phyloP scores from a whole-genome alignment of 2,329 filamentous ascomycete species.

The Fusarium sp. region DNA sequence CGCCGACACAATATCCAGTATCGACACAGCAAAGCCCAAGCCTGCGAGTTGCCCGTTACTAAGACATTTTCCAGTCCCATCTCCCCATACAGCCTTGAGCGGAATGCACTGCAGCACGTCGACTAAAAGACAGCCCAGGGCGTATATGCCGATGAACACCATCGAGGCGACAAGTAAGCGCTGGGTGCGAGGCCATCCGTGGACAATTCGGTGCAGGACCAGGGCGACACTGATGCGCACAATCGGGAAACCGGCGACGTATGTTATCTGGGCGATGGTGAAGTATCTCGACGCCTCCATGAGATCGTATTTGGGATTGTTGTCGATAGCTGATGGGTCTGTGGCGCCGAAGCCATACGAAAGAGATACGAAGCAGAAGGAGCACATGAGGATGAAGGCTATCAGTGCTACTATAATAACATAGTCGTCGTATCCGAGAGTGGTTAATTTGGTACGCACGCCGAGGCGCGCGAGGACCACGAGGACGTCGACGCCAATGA shows the following conservation, averaged over 20 bases:
- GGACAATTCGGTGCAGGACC: conserved; percentile 8
- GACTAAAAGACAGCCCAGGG: conserved; percentile 1
- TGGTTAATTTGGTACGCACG: conserved; percentile 15
- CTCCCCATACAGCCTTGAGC: conserved; percentile 9
- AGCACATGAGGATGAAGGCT: conserved; percentile 3
- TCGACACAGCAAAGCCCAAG: conserved; percentile 2
- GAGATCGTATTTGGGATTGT: background rate
- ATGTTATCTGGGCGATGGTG: conserved; percentile 9
- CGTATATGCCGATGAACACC: conserved; percentile 3
- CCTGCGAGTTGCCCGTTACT: background rate
- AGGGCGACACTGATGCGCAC: conserved; percentile 6
- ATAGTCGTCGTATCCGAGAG: conserved; percentile 15
- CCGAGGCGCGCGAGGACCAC: conserved; percentile 17
- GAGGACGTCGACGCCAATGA: conserved; percentile 15
- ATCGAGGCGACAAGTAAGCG: background rate
- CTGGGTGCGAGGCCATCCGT: conserved; percentile 13
- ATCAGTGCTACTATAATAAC: conserved; percentile 4
- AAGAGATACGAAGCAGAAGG: conserved; percentile 10
- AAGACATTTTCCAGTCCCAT: conserved; percentile 2
- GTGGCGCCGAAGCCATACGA: conserved; percentile 1
- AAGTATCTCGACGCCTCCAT: conserved; percentile 13
- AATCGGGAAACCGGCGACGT: conserved; percentile 5
- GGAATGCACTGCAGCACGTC: conserved; percentile 15
- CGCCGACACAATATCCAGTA: conserved; percentile 4
- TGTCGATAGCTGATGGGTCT: background rate